phyloP scores from a whole-genome alignment of 2,329 filamentous ascomycete species.

The Nannizzia gypsea region DNA sequence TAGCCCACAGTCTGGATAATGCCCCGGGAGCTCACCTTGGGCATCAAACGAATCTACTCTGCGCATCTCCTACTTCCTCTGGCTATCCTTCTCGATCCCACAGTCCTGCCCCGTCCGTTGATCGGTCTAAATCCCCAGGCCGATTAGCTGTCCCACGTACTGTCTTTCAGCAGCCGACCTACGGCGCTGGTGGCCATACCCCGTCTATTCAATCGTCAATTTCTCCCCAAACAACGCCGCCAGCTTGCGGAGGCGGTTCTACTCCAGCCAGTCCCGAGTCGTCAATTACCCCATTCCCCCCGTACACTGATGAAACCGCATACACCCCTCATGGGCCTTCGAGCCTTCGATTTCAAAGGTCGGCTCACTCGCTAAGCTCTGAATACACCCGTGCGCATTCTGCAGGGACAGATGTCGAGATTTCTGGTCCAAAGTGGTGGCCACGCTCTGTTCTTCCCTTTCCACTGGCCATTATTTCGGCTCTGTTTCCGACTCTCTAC shows the following conservation, averaged over 20 bases:
- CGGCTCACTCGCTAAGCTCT: constrained; percentile 40
- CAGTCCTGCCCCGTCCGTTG: constrained; percentile 20
- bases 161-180: constrained; percentile 29
- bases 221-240: constrained; percentile 23
- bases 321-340: constrained; percentile 37
- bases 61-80: constrained; percentile 27
- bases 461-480: constrained; percentile 57
- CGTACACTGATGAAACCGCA: constrained; percentile 49
- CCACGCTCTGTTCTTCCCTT: constrained; percentile 62
- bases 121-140: constrained; percentile 24
- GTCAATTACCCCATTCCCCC: constrained; percentile 46
- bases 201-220: constrained; percentile 18
- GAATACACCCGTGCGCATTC: constrained; percentile 30
- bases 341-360: constrained; percentile 46
- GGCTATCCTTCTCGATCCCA: constrained; percentile 20
- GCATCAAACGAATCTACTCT: constrained; percentile 17
- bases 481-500: constrained; percentile 76
- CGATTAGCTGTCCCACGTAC: constrained; percentile 35
- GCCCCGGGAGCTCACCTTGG: neutral
- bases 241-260: neutral
- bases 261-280: constrained; percentile 4
- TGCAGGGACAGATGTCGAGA: constrained; percentile 29
- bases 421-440: constrained; percentile 58
- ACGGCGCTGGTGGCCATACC: constrained; percentile 13
- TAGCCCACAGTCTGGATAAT: neutral